These are phyloP conservation scores for Plasmodium gonderi DNA, from an alignment of 169 alveolate genomes.

Conservation along the genomic window DNA sequence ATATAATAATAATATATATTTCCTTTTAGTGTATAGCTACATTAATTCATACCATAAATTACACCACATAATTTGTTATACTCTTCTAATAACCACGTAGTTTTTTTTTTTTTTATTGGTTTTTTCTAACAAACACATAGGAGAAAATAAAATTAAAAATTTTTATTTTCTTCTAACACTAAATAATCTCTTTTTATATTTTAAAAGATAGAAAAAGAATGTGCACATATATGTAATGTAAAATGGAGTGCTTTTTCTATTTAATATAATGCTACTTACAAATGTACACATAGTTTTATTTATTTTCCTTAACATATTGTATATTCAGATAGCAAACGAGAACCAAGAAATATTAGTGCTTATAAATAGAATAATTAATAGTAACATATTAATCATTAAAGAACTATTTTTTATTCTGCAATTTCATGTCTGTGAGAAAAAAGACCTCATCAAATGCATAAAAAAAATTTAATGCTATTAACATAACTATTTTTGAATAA, in stretches of 20 bases:
- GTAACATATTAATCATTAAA: no score
- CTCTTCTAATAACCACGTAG: not conserved
- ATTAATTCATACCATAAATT: no score
- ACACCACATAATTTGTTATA: not conserved
- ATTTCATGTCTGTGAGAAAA: not conserved
- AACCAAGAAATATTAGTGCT: not conserved
- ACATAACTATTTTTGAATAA: not conserved
- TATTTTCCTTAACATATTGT: not conserved
- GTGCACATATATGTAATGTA: not conserved
- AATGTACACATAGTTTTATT: not conserved
- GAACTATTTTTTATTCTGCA: not conserved
- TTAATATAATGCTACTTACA: not conserved
- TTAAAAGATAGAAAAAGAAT: no score
- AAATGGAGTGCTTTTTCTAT: not conserved
- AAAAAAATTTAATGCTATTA: no score
- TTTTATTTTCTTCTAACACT: not conserved
- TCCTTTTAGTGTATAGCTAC: not conserved
- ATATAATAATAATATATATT: no score
- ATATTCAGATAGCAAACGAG: not conserved
- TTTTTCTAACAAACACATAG: not conserved
- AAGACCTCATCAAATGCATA: not conserved
- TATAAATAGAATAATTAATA: not conserved
- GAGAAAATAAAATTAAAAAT: not conserved
- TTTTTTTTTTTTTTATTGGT: no score
- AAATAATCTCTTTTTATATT: no score